Base-by-base conservation (phyloP, 2,329 filamentous ascomycete genomes). In the Cercospora citrullina region DNA sequence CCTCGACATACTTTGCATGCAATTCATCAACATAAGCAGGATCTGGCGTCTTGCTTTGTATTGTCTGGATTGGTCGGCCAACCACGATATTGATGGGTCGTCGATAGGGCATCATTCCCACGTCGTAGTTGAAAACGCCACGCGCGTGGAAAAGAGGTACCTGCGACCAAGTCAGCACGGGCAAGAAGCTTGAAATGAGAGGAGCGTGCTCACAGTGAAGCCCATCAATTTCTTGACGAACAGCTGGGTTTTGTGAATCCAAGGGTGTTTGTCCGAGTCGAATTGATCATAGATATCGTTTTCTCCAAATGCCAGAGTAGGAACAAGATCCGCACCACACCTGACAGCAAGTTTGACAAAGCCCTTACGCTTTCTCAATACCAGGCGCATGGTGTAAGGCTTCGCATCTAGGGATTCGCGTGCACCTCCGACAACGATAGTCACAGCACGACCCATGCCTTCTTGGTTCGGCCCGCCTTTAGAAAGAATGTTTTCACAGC, bases 41-140 rank as follows among this genome's bases (percentile, higher is more conserved):
- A 26, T 90, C 86, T 0, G 94, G 91, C 69, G 89, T 87, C 36
- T 86, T 82, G 60, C 85, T 79, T 75, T 86, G 85, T 61, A 86
- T 81, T 5, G 97, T 90, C 70, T 84, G 83, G 69, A 97, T 93
- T 0, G 94, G 93, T 63, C 87, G 85, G 3, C 94, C 94, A 14
- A 97, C 91, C 12, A 99, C 94, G 59, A 97, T 88, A 77, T 98
- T 95, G 68, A 99, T 83, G 10, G 93, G 90, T 61, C 90, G 85
- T 12, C 95, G 89, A 79, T 97, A 98, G 0, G 95, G 95, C 92
- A 98, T 93, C 75, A 98, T 83, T 4, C 95, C 95, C 14, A 97
- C 92, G 78, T 99, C 95, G 77, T 99, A 98, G 80, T 99, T 99
- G 82, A 98, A 97, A 48, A 98, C 90, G 12, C 94, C 94, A 33